phyloP scores from a whole-genome alignment of 2,329 filamentous ascomycete species.

The Penicillium sp. region DNA sequence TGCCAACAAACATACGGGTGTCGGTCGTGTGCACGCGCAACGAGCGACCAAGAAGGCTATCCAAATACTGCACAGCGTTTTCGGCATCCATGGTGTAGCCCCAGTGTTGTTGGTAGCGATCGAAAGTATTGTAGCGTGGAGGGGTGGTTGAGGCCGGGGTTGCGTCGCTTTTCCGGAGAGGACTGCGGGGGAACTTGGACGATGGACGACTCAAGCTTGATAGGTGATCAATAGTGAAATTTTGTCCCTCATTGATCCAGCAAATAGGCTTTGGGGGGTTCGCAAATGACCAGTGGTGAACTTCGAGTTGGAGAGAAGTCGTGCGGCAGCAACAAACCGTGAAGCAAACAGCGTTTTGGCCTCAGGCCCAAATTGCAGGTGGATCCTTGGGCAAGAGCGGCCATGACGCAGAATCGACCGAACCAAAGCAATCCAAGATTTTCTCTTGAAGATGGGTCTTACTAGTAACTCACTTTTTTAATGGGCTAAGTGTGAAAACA shows the following conservation, averaged over 20 bases:
- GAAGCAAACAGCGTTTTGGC: background rate
- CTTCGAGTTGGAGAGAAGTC: background rate
- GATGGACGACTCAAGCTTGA: no score
- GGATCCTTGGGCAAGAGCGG: background rate
- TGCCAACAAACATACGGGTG: conserved; percentile 83
- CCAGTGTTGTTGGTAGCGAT: conserved; percentile 1
- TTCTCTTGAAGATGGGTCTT: no score
- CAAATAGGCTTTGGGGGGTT: background rate
- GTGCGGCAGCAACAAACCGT: background rate
- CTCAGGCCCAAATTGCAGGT: background rate
- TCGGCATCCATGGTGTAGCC: conserved; percentile 39
- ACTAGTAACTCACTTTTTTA: no score
- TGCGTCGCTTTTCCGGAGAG: background rate
- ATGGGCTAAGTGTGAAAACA: no score
- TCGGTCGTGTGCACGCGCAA: conserved; percentile 81
- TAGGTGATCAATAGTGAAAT: no score
- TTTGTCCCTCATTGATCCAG: background rate
- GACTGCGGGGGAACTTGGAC: no score
- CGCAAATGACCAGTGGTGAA: background rate
- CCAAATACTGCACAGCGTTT: conserved; percentile 44
- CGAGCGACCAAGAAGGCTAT: conserved; percentile 74
- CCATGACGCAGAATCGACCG: background rate
- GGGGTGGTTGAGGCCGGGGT: background rate
- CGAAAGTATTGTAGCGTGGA: background rate
- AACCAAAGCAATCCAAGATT: background rate